These are phyloP conservation scores for Phylloporus sp. DNA, from an alignment of 768 basidiomycete species.

Conservation along the genomic window DNA sequence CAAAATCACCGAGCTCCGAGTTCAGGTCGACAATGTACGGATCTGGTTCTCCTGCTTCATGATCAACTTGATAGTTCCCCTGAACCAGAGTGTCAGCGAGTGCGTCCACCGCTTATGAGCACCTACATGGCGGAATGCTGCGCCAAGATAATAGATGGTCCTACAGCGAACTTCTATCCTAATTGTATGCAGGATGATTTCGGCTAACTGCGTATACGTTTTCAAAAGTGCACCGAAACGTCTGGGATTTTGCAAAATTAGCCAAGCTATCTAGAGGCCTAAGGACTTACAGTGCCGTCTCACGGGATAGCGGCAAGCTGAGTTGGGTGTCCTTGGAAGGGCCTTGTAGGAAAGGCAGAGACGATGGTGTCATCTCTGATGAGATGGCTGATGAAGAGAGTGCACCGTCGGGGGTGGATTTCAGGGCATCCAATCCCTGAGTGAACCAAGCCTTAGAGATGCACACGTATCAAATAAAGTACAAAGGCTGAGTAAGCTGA, in stretches of 20 bases:
- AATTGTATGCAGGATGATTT: constrained; percentile 82
- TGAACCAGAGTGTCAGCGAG: constrained; percentile 30
- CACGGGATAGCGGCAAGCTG: constrained; percentile 73
- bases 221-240: constrained; percentile 88
- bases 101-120: neutral
- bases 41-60: constrained; percentile 89
- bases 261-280: neutral
- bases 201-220: constrained; percentile 87
- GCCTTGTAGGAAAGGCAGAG: constrained; percentile 41
- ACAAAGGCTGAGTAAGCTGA: neutral
- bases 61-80: constrained; percentile 82
- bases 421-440: constrained; percentile 63
- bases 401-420: constrained; percentile 49
- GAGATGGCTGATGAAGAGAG: constrained; percentile 47
- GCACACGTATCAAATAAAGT: constrained; percentile 8
- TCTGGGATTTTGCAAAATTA: constrained; percentile 39
- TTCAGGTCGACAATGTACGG: constrained; percentile 86
- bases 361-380: constrained; percentile 43
- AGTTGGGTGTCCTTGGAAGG: constrained; percentile 45
- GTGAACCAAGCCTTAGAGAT: constrained; percentile 80
- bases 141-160: constrained; percentile 73
- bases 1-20: constrained; percentile 68
- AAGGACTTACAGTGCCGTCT: constrained; percentile 81
- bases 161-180: constrained; percentile 86
- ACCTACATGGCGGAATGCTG: constrained; percentile 72